Evolutionary conservation across 108 stramenopile species (phyloP), one percentile per base, ranked within the genome.

Genomic region (Thalassiosira profunda): DNA sequence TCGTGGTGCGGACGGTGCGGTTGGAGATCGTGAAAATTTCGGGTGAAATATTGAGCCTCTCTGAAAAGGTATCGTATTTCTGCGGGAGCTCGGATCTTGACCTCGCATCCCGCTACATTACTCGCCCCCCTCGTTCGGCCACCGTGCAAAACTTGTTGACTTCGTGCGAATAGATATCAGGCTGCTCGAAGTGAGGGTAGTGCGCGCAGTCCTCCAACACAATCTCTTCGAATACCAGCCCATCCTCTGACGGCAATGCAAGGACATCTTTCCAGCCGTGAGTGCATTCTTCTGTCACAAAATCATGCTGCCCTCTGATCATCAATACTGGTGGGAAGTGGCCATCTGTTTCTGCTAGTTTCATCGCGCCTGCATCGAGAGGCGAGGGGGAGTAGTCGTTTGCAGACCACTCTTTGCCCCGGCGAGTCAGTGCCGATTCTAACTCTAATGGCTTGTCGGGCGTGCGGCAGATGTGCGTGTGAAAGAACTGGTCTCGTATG

Each of bases 121-220:
- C n/a, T n/a, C n/a, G n/a, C n/a, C n/a, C n/a, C n/a, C n/a, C n/a
- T n/a, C n/a, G n/a, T n/a, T n/a, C n/a, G n/a, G n/a, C n/a, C n/a
- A n/a, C n/a, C n/a, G n/a, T n/a, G n/a, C n/a, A n/a, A n/a, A n/a
- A n/a, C n/a, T n/a, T n/a, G n/a, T n/a, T n/a, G n/a, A n/a, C n/a
- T n/a, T n/a, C n/a, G n/a, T n/a, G n/a, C n/a, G n/a, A n/a, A n/a
- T n/a, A n/a, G n/a, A n/a, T n/a, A n/a, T n/a, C n/a, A 12, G 64
- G 70, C 30, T 69, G 48, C 58, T 80, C 79, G 28, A 80, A 73
- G 58, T 80, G 79, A 15, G 60, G 63, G 36, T 80, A 80, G 47
- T 80, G 79, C 2, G 79, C 46, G 59, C 79, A 74, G 34, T 74
- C 58, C 24, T 54, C 36, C 67, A 74, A 63, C 10, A 61, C 44